phyloP scores from a whole-genome alignment of 2,329 filamentous ascomycete species.

The Aspergillus sp. region DNA sequence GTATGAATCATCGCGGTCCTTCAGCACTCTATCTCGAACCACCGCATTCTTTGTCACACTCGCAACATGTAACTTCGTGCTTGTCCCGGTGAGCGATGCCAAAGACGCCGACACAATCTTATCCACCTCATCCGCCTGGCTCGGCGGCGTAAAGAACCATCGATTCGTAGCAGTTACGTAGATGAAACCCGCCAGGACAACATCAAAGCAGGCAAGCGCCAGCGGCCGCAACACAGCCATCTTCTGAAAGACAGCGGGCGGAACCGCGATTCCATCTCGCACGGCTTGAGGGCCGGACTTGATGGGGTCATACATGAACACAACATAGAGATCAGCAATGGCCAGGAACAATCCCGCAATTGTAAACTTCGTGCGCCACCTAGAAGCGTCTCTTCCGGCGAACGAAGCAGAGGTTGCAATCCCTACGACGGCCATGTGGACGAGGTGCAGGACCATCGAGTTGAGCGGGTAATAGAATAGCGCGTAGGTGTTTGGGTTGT shows the following conservation, averaged over 20 bases:
- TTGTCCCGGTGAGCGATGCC: slow-evolving; percentile 57
- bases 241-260: slow-evolving; percentile 33
- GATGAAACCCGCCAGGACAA: slow-evolving; percentile 61
- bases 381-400: slow-evolving; percentile 61
- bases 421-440: slow-evolving; percentile 72
- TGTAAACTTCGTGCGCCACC: slow-evolving; percentile 72
- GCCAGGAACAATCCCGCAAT: slow-evolving; percentile 61
- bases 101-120: slow-evolving; percentile 47
- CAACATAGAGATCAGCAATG: slow-evolving; percentile 64
- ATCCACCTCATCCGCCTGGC: slow-evolving; percentile 67
- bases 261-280: slow-evolving; percentile 63
- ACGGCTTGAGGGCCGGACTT: slow-evolving; percentile 59
- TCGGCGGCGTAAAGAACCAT: slow-evolving; percentile 65
- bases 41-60: slow-evolving; percentile 79
- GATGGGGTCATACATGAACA: slow-evolving; percentile 62
- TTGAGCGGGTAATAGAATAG: slow-evolving; percentile 73
- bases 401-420: slow-evolving; percentile 69
- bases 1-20: slow-evolving; percentile 67
- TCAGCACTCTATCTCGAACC: slow-evolving; percentile 69
- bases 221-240: slow-evolving; percentile 63
- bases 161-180: slow-evolving; percentile 80
- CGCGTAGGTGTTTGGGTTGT: slow-evolving; percentile 69
- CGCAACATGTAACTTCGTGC: slow-evolving; percentile 68
- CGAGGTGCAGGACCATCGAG: slow-evolving; percentile 73
- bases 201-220: slow-evolving; percentile 65